These are phyloP conservation scores for Vicia sativa DNA, from an alignment of 306 rosid genomes.

Conservation along the genomic window DNA sequence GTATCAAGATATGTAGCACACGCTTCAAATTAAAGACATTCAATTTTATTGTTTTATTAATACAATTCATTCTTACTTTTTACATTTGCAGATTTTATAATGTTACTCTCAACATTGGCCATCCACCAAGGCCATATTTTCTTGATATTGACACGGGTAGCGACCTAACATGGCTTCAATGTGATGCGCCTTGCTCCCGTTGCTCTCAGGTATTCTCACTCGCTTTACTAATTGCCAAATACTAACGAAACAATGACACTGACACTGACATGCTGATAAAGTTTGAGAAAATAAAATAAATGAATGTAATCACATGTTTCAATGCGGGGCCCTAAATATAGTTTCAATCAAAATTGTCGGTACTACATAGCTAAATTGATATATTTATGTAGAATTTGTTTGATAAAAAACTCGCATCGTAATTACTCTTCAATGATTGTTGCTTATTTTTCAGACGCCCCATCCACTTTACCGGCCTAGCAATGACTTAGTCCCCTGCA, in stretches of 20 bases:
- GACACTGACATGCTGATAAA: no score
- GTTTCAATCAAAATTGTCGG: no score
- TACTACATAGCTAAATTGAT: not conserved
- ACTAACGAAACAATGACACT: no score
- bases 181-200: conserved; percentile 83
- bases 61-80: conserved; percentile 7
- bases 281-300: no score
- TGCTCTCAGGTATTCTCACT: conserved; percentile 65
- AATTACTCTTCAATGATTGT: conserved; percentile 7
- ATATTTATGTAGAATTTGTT: not conserved
- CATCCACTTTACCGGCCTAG: conserved; percentile 82
- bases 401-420: conserved; percentile 5
- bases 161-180: conserved; percentile 98
- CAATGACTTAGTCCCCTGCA: conserved; percentile 70
- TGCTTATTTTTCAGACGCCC: conserved; percentile 64
- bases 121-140: conserved; percentile 88
- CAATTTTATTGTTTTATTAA: not conserved
- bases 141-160: conserved; percentile 96
- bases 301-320: no score
- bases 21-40: no score
- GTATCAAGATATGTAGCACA: no score
- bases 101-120: conserved; percentile 74
- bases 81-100: conserved; percentile 69
- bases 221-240: not conserved
- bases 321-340: no score